phyloP scores from a whole-genome alignment of 495 filamentous ascomycete genomes.

The Jackrogersella multiformis region DNA sequence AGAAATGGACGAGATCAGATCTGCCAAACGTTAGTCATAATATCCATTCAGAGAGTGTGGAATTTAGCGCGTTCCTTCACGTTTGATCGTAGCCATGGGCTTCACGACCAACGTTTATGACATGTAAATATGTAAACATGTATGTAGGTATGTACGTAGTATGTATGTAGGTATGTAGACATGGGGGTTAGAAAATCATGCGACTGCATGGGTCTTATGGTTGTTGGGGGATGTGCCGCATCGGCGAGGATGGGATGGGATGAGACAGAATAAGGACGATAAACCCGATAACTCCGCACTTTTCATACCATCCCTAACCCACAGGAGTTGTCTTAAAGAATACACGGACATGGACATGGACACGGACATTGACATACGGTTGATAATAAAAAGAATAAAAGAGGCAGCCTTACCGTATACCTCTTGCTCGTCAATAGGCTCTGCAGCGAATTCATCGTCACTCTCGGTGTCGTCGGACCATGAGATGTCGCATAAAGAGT shows the following conservation, averaged over 20 bases:
- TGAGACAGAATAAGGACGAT: background rate
- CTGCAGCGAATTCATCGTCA: conserved; percentile 68
- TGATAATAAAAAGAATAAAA: background rate
- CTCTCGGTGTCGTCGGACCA: conserved; percentile 50
- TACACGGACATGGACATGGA: no score
- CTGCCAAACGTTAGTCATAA: conserved; percentile 62
- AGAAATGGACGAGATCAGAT: conserved; percentile 91
- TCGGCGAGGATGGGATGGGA: conserved; percentile 7
- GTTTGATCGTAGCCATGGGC: conserved; percentile 11
- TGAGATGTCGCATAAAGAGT: conserved; percentile 35
- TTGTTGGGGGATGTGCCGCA: conserved; percentile 14
- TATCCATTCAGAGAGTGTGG: background rate
- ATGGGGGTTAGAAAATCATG: conserved; percentile 22
- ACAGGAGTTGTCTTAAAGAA: background rate
- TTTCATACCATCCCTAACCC: conserved; percentile 5
- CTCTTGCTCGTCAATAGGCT: conserved; percentile 95
- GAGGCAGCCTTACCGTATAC: conserved; percentile 77
- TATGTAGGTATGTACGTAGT: no score
- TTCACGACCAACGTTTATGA: conserved; percentile 16
- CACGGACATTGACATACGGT: background rate
- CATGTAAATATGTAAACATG: no score
- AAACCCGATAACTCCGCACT: conserved; percentile 10
- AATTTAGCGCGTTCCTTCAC: background rate
- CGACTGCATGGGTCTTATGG: conserved; percentile 20
- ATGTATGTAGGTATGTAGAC: no score